phyloP scores from a whole-genome alignment of 345 rosid species.

The Populus simonii region DNA sequence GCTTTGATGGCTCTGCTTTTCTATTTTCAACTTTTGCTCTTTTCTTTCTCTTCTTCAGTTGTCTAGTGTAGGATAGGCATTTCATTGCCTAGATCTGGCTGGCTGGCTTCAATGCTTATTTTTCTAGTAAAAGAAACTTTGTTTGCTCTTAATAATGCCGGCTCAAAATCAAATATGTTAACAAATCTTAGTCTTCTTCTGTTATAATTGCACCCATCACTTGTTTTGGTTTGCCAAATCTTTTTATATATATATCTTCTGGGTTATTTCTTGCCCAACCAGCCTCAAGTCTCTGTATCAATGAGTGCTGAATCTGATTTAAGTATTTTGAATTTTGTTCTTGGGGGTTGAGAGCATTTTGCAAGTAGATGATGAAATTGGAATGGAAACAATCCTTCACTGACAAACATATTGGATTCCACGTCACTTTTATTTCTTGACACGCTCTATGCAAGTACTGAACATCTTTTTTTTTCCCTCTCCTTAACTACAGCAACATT shows the following conservation, averaged over 20 bases:
- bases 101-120: background rate
- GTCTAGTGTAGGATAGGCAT: background rate
- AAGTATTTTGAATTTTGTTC: background rate
- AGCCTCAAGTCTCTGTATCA: background rate
- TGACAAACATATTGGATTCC: too few relatives aligned
- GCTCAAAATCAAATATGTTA: background rate
- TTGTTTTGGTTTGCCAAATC: background rate
- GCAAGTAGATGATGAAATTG: background rate
- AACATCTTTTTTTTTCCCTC: background rate
- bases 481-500: too few relatives aligned
- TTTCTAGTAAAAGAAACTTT: background rate
- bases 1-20: background rate
- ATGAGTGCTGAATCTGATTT: background rate
- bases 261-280: background rate
- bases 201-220: background rate
- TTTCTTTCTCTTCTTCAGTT: background rate
- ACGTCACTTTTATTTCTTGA: background rate
- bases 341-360: background rate
- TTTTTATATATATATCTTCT: background rate
- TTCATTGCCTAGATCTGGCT: slow-evolving; percentile 9
- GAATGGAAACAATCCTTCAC: background rate
- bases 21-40: background rate
- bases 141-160: background rate
- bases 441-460: background rate
- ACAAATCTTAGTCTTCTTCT: background rate